Evolutionary conservation across 495 filamentous ascomycete genomes (phyloP), one percentile per base, ranked within the genome.

Genomic region (Clohesyomyces aquaticus): DNA sequence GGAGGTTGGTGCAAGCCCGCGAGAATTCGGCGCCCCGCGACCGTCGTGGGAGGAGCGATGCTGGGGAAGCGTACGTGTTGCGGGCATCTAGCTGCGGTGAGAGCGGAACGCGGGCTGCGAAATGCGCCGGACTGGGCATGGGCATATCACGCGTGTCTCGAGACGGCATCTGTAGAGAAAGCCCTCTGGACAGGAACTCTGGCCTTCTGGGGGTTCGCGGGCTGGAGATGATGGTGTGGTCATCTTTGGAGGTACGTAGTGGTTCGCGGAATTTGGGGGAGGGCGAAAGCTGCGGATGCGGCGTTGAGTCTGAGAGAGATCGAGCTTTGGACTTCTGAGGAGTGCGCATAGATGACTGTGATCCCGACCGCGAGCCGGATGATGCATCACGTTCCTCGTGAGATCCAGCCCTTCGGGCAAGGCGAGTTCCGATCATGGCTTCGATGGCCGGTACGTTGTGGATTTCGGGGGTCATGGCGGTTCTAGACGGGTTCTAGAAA

Each of bases 21-120:
- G 92, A 90, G 75, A 94, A 96, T 72, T 97, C 93, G 51, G 96
- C 76, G 27, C 92, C 92, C 23, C 93, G 85, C 4, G 91, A 95
- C 51, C 91, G 86, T 52, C 93, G 82, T 47, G 93, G 93, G 14
- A 97, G 82, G 18, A 93, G 87, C 16, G 90, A 94, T n/a, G 84
- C 80, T 16, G 88, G 87, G 3, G 91, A 91, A 47, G 89, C 88
- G 78, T 94, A 96, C 28, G 85, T 89, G 61, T 89, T 87, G 16
- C 87, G 85, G 59, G 88, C 81, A 70, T 96, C 91, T 42, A 93
- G 83, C 69, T 94, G 91, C 10, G 93, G 93, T 1, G 90, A 94
- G 59, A 93, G 82, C 62, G 92, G 91, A 28, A 82, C 83, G 57
- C 85, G 85, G 69, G 80, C 87, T 59, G 80, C 78, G 51, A 84